Conservation (phyloP, 345 rosid genomes). For the Xanthoceras sorbifolium region DNA sequence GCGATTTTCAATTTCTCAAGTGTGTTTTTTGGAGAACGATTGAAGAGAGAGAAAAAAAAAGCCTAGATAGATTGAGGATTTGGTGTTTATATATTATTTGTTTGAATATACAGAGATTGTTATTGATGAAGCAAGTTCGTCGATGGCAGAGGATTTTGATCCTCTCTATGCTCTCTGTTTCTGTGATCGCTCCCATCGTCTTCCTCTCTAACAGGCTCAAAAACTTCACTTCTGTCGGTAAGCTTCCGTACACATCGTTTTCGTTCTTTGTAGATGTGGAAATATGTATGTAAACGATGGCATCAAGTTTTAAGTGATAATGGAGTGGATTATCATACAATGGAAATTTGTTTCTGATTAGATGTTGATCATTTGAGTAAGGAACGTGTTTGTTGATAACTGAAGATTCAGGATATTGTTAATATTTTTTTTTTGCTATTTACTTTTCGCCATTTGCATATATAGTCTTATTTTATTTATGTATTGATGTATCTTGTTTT, state of each 20-base stretch:
- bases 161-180: slow-evolving; percentile 71
- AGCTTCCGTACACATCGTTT: slow-evolving; percentile 2
- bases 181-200: slow-evolving; percentile 74
- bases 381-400: background rate
- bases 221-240: slow-evolving; percentile 57
- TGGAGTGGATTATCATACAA: slow-evolving; percentile 8
- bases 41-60: slow-evolving; percentile 7
- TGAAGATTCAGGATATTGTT: background rate
- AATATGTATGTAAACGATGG: background rate
- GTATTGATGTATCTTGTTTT: slow-evolving; percentile 23
- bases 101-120: slow-evolving; percentile 5
- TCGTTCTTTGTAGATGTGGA: background rate
- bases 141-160: slow-evolving; percentile 80
- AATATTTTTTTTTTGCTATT: background rate
- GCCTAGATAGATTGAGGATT: slow-evolving; percentile 26
- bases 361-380: background rate
- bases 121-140: slow-evolving; percentile 69
- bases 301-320: background rate
- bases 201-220: slow-evolving; percentile 60
- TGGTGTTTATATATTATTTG: background rate
- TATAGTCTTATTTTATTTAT: background rate
- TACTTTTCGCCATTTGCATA: background rate
- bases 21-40: slow-evolving; percentile 46
- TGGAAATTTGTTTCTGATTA: background rate
- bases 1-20: slow-evolving; percentile 28